These are phyloP conservation scores for Colletotrichum salicis DNA, from an alignment of 2,329 filamentous ascomycete genomes.

Conservation along the genomic window DNA sequence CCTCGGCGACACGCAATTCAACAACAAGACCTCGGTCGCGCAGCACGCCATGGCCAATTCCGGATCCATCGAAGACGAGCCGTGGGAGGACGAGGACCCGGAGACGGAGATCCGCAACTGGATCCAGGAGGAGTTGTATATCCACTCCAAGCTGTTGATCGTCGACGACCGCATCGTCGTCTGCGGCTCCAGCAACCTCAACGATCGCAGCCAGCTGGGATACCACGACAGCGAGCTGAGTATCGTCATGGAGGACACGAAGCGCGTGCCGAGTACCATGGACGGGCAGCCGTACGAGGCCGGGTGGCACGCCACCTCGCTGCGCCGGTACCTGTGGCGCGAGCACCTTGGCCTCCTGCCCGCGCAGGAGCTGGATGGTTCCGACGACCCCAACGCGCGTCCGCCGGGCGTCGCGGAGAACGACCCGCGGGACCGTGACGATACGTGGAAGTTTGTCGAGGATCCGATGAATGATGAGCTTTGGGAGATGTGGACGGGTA, in stretches of 20 bases:
- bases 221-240: constrained; percentile 91
- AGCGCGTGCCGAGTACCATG: constrained; percentile 78
- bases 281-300: constrained; percentile 80
- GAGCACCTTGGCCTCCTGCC: constrained; percentile 88
- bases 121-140: constrained; percentile 95
- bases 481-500: constrained; percentile 74
- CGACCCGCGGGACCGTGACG: constrained; percentile 68
- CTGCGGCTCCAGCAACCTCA: constrained; percentile 89
- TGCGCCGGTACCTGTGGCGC: constrained; percentile 86
- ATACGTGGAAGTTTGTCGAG: constrained; percentile 72
- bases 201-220: constrained; percentile 88
- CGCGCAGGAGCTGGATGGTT: constrained; percentile 76
- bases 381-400: constrained; percentile 76
- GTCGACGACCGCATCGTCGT: constrained; percentile 87
- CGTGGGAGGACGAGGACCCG: constrained; percentile 77
- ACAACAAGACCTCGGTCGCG: constrained; percentile 64
- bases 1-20: constrained; percentile 48
- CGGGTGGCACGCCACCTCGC: constrained; percentile 82
- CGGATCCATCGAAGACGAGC: constrained; percentile 72
- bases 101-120: constrained; percentile 87
- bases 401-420: constrained; percentile 77
- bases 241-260: constrained; percentile 88
- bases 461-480: constrained; percentile 77
- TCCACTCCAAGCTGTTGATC: constrained; percentile 91
- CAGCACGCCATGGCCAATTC: constrained; percentile 82